Percentiles rank a stretch among this genome's conserved stretches.
These are phyloP conservation scores for Candida rishiriensis DNA, from an alignment of 805 yeast species.

Conservation along the genomic window DNA sequence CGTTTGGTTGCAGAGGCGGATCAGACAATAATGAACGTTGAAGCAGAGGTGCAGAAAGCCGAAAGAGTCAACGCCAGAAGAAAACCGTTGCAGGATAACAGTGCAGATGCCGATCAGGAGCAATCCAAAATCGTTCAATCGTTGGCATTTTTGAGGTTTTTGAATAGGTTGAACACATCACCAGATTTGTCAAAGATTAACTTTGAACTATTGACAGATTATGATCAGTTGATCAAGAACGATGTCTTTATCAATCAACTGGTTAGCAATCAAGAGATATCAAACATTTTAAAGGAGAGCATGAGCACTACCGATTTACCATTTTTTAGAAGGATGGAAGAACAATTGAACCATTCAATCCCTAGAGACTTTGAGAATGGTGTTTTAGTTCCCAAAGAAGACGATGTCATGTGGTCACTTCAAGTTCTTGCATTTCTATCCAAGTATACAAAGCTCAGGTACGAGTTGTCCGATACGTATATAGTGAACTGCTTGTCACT, in stretches of 20 bases:
- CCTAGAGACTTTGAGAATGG: constrained; percentile 63
- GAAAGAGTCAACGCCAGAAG: constrained; percentile 14
- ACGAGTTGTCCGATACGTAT: constrained; percentile 68
- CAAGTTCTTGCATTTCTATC: constrained; percentile 91
- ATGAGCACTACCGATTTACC: constrained; percentile 15
- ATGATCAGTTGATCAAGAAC: constrained; percentile 22
- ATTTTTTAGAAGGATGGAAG: constrained; percentile 16
- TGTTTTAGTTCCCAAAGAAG: constrained; percentile 82
- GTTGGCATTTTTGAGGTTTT: constrained; percentile 24
- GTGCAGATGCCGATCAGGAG: constrained; percentile 20
- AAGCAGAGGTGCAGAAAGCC: constrained; percentile 22
- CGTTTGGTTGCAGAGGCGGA: constrained; percentile 23
- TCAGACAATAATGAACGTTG: constrained; percentile 25
- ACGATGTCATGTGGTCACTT: constrained; percentile 90
- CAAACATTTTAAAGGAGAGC: constrained; percentile 25
- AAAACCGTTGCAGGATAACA: constrained; percentile 1
- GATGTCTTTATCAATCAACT: constrained; percentile 24
- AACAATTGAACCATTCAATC: constrained; percentile 22
- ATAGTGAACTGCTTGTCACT: constrained; percentile 67
- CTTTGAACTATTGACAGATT: constrained; percentile 19
- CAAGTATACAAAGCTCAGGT: constrained; percentile 78
- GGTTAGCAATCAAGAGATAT: constrained; percentile 22
- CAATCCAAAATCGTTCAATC: constrained; percentile 22
- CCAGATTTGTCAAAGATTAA: constrained; percentile 19
- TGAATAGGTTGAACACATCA: constrained; percentile 23